Conservation (phyloP, 75 land plant species). For the Pinus tabuliformis region DNA sequence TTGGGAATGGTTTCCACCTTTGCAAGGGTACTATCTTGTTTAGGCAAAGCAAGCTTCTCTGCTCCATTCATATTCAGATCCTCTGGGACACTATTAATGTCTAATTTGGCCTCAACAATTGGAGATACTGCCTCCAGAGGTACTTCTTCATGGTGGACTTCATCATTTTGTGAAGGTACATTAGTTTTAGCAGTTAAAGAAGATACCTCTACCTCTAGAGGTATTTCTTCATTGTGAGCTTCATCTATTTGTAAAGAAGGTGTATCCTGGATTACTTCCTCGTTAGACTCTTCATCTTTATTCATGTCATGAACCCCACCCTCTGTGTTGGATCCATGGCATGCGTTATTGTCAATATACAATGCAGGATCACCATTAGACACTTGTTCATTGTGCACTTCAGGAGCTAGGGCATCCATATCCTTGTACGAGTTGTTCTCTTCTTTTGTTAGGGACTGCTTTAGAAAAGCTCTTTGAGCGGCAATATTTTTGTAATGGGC, state of each 20-base stretch:
- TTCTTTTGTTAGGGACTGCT: background rate
- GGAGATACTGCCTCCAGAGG: background rate
- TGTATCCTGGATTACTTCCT: background rate
- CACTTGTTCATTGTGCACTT: background rate
- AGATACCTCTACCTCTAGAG: background rate
- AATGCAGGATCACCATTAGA: background rate
- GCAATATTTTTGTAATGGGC: slow-evolving; percentile 27
- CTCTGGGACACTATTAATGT: background rate
- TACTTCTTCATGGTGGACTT: background rate
- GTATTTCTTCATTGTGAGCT: background rate
- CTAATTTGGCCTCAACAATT: background rate
- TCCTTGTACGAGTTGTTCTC: background rate
- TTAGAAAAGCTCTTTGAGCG: slow-evolving; percentile 20
- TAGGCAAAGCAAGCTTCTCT: background rate
- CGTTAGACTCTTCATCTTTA: background rate
- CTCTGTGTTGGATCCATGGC: background rate
- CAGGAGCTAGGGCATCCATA: background rate
- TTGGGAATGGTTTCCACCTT: background rate
- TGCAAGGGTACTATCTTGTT: background rate
- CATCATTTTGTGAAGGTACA: background rate
- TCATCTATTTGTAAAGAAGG: background rate
- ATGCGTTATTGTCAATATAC: background rate
- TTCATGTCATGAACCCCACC: background rate
- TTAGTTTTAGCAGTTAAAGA: background rate
- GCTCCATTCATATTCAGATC: background rate